A percentile compares a stretch with the other conserved stretches of the same genome.
These are phyloP conservation scores for Tanozyma kutaoensis DNA, from an alignment of 805 yeast species.

Conservation along the genomic window DNA sequence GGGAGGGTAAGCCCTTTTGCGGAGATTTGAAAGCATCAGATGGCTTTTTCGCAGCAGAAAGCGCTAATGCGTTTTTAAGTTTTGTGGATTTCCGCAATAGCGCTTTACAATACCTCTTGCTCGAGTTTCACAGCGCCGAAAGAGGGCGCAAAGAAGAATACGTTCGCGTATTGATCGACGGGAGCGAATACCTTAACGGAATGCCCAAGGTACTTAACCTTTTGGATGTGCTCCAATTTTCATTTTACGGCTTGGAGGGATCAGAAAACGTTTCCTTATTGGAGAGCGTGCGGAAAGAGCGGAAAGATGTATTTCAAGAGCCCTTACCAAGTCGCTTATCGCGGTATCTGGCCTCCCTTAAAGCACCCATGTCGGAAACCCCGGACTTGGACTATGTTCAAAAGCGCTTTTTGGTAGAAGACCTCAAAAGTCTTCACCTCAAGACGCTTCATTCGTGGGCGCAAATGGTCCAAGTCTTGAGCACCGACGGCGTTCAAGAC, in stretches of 20 bases:
- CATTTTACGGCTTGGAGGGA: slow-evolving; percentile 29
- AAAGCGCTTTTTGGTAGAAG: too few species aligned
- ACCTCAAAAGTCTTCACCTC: slow-evolving; percentile 40
- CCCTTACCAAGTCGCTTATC: too few species aligned
- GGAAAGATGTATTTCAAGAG: too few species aligned
- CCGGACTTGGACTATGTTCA: too few species aligned
- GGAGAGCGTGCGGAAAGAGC: too few species aligned
- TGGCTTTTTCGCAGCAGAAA: slow-evolving; percentile 18
- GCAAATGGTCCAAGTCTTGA: slow-evolving; percentile 59
- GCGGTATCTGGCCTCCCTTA: too few species aligned
- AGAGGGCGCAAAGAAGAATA: slow-evolving; percentile 42
- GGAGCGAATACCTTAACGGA: slow-evolving; percentile 36
- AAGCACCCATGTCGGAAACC: too few species aligned
- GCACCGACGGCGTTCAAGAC: slow-evolving; percentile 35
- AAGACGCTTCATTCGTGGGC: slow-evolving; percentile 73
- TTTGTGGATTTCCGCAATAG: slow-evolving; percentile 50
- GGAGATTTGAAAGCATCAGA: slow-evolving; percentile 23
- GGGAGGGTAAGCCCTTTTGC: slow-evolving; percentile 37
- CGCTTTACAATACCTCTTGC: slow-evolving; percentile 50
- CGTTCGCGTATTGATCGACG: slow-evolving; percentile 38
- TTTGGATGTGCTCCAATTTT: slow-evolving; percentile 52
- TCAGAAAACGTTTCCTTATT: too few species aligned
- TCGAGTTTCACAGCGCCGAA: slow-evolving; percentile 52
- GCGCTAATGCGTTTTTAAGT: slow-evolving; percentile 42
- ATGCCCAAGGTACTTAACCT: slow-evolving; percentile 58